Percentiles rank a stretch among this genome's conserved stretches.
Evolutionary conservation across 371 early-diverging fungal genomes (phyloP).

Genomic region (Syncephalastrum racemosum): DNA sequence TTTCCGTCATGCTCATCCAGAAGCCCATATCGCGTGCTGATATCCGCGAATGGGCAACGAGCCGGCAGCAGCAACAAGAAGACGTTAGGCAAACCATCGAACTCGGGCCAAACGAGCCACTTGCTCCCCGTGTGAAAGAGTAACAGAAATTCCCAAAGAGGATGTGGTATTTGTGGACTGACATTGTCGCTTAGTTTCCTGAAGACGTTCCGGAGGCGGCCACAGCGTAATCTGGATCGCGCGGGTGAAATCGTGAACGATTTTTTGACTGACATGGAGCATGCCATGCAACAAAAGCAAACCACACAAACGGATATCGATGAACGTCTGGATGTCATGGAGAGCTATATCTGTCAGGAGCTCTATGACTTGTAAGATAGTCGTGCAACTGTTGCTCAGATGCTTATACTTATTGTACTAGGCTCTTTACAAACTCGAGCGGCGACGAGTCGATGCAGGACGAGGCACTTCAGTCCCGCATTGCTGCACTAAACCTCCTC

Average conservation of each 20-base stretch:
- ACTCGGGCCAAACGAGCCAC: conserved; percentile 11
- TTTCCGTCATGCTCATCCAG: conserved; percentile 45
- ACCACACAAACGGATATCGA: conserved; percentile 7
- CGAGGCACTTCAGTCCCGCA: conserved; percentile 65
- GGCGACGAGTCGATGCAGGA: conserved; percentile 61
- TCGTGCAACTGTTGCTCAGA: too few relatives aligned
- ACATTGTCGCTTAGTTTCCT: conserved; percentile 25
- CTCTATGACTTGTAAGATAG: conserved; percentile 35
- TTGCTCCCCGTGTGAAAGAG: conserved; percentile 5
- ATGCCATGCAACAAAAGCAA: not conserved
- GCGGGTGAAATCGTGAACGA: conserved; percentile 23
- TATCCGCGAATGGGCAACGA: conserved; percentile 30
- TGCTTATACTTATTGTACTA: not conserved
- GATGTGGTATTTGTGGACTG: not conserved
- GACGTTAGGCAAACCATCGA: not conserved
- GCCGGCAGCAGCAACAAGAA: not conserved
- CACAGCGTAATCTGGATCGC: conserved; percentile 26
- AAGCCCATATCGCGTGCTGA: conserved; percentile 45
- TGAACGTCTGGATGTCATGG: conserved; percentile 37
- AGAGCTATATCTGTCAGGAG: conserved; percentile 37
- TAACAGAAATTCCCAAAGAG: not conserved
- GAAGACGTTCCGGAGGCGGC: conserved; percentile 26
- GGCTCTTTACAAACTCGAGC: conserved; percentile 9
- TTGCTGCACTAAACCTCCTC: conserved; percentile 68
- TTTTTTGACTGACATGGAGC: conserved; percentile 30